These are phyloP conservation scores for Calocera cornea DNA, from an alignment of 768 basidiomycete genomes.

Conservation along the genomic window DNA sequence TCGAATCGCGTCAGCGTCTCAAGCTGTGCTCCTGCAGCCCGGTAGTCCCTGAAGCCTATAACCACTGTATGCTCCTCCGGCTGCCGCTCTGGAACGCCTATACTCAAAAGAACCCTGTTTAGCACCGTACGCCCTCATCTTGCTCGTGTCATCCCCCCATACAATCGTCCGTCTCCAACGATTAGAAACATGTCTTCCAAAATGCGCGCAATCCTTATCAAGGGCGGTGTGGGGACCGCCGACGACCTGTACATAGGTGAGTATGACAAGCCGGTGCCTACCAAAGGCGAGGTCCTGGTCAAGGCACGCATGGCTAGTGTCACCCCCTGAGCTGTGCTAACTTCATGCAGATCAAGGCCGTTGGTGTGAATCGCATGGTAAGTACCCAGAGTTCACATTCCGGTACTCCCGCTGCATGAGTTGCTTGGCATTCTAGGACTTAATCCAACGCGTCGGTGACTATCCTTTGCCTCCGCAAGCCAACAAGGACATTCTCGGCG, in stretches of 20 bases:
- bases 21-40: too few relatives aligned
- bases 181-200: neutral
- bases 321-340: neutral
- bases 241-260: conserved; percentile 72
- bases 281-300: conserved; percentile 55
- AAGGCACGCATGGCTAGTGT: conserved; percentile 36
- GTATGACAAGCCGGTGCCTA: conserved; percentile 44
- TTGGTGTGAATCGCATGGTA: conserved; percentile 87
- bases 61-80: too few relatives aligned
- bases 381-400: conserved; percentile 52
- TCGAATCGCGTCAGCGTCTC: too few relatives aligned
- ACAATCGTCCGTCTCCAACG: neutral
- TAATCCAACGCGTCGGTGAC: conserved; percentile 22
- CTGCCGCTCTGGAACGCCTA: too few relatives aligned
- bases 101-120: too few relatives aligned
- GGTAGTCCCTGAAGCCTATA: too few relatives aligned
- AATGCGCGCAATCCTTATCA: conserved; percentile 73
- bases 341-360: conserved; percentile 48
- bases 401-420: neutral
- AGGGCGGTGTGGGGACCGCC: conserved; percentile 56
- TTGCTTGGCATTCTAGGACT: neutral
- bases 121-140: too few relatives aligned
- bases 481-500: conserved; percentile 55
- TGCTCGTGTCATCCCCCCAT: too few relatives aligned
- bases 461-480: conserved; percentile 71